These are phyloP conservation scores for Cryptosporidium xiaoi DNA, from an alignment of 169 alveolate genomes.

Conservation along the genomic window DNA sequence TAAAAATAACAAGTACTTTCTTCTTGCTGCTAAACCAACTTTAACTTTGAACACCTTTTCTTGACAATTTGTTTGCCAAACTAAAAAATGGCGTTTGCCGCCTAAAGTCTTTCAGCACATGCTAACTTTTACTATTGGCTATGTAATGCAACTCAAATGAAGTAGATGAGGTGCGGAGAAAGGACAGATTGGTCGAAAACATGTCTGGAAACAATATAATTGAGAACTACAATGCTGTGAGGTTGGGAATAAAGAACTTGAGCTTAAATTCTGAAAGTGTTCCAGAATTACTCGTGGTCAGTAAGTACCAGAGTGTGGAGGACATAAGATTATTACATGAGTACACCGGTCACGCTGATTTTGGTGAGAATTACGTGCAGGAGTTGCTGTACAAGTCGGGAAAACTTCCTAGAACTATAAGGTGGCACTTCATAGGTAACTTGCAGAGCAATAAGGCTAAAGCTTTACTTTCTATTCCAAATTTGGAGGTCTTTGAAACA, in stretches of 20 bases:
- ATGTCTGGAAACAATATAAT: slow-evolving; percentile 26
- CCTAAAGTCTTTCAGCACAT: no score
- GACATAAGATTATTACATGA: slow-evolving; percentile 40
- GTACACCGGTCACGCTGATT: slow-evolving; percentile 85
- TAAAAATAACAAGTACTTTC: no score
- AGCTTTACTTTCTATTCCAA: slow-evolving; percentile 83
- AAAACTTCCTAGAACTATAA: slow-evolving; percentile 86
- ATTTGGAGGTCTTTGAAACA: slow-evolving; percentile 88
- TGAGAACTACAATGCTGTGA: slow-evolving; percentile 19
- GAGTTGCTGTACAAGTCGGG: slow-evolving; percentile 89
- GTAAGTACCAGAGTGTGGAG: slow-evolving; percentile 49
- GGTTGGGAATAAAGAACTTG: background rate
- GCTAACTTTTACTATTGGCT: no score
- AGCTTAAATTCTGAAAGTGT: slow-evolving; percentile 3
- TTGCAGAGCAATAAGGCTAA: slow-evolving; percentile 92
- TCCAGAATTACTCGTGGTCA: slow-evolving; percentile 54
- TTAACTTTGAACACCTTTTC: no score
- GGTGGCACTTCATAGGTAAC: slow-evolving; percentile 96
- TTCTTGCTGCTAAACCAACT: no score
- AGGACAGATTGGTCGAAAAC: background rate
- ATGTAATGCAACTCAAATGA: no score
- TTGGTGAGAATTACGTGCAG: slow-evolving; percentile 94
- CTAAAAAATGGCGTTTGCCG: no score
- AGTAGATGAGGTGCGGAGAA: background rate
- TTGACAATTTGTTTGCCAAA: no score